Conservation (phyloP, 305 asterid genomes). For the Plantago lanceolata region DNA sequence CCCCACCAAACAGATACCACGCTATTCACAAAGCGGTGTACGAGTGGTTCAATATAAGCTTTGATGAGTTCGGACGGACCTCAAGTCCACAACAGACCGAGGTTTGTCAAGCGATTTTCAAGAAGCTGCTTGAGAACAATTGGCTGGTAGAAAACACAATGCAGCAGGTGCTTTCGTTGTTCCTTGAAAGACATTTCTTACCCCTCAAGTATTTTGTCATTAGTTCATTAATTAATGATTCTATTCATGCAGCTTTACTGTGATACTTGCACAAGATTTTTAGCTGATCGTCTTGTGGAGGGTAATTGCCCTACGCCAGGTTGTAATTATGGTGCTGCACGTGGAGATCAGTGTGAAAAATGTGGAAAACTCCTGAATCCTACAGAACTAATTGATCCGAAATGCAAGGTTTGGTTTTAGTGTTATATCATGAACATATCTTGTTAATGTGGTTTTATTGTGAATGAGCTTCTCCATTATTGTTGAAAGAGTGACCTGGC, state of each 20-base stretch:
- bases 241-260: not conserved
- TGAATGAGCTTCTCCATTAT: not conserved
- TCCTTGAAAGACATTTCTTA: not conserved
- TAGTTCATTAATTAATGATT: not conserved
- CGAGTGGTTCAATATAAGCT: slow-evolving; percentile 76
- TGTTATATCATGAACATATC: slow-evolving; percentile 6
- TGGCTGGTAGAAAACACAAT: slow-evolving; percentile 79
- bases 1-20: slow-evolving; percentile 45
- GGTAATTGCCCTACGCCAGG: slow-evolving; percentile 81
- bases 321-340: slow-evolving; percentile 80
- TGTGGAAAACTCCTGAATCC: slow-evolving; percentile 90
- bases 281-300: slow-evolving; percentile 67
- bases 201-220: not conserved
- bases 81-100: slow-evolving; percentile 82
- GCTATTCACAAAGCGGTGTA: slow-evolving; percentile 78
- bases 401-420: slow-evolving; percentile 67
- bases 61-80: slow-evolving; percentile 91
- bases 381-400: slow-evolving; percentile 73
- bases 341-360: slow-evolving; percentile 95
- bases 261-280: slow-evolving; percentile 5
- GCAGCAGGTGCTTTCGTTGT: slow-evolving; percentile 28
- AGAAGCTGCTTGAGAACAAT: slow-evolving; percentile 58
- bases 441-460: not conserved
- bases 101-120: slow-evolving; percentile 78
- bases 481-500: not conserved